Base-by-base conservation (phyloP, 108 stramenopile genomes). In the Pseudonitzschia multistriata region DNA sequence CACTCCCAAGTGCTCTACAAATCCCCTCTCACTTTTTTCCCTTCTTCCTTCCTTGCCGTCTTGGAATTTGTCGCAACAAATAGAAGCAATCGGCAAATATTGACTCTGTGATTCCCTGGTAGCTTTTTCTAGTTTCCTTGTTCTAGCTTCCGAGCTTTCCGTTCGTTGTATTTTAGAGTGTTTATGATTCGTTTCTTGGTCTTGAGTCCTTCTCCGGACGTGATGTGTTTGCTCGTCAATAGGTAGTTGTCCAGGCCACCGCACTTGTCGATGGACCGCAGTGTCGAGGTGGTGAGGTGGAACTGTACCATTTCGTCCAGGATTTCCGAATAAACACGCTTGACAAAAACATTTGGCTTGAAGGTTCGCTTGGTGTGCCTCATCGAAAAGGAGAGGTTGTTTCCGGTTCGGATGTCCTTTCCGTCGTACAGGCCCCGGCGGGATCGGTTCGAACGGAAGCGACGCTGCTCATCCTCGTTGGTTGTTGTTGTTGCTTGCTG, bases 211-310 rank as follows among this genome's bases (percentile, higher is more conserved):
- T 83, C 82, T 34, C 80, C 79, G 17, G 69, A 62, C 0, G 74
- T 72, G 15, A 86, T 82, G 62, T 89, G 75, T 34, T 81, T 79
- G 66, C 81, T 88, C 49, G 67, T 81, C 62, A 95, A 52, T 8
- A 95, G 70, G 70, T 95, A 95, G 53, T 86, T 78, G 68, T 95
- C 94, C 73, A 95, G 72, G 47, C 91, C 91, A 0, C 94, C 94
- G 7, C 62, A 71, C 72, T 87, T 89, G 78, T 95, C 94, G 64
- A 95, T 95, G 29, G 74, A 79, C 1, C 91, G 79, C 36, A 95
- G 66, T 2, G 94, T 81, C 19, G 74, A 64, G 8, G 94, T 72
- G 49, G 94, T 95, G 34, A 95, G 31, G 73, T 91, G 86, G 68
- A 95, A 95, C 27, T 63, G 80, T 25, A 95, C 71, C 89, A 88